Base-by-base conservation (phyloP, 495 filamentous ascomycete species). In the Penicillium bovifimosum region DNA sequence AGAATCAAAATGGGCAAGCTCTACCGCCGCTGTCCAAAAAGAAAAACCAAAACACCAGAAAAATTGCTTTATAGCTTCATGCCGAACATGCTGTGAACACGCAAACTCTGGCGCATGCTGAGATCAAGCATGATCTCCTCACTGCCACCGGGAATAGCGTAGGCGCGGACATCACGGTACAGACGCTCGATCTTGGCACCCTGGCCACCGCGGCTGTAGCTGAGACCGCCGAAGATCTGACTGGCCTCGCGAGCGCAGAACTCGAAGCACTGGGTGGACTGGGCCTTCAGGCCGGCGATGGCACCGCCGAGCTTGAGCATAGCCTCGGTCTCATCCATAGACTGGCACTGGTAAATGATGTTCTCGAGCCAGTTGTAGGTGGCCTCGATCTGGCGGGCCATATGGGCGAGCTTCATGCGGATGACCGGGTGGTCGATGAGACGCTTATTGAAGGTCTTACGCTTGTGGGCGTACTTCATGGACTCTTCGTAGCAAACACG, bases 41-140 rank as follows among this genome's bases (percentile, higher is more conserved):
- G n/a, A n/a, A n/a, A n/a, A n/a, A n/a, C n/a, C n/a, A n/a, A n/a
- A 31, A 32, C 16, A 5, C 28, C 7, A 28, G 54, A 11, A 41
- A 57, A 51, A 53, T 28, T 43, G 55, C 42, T 42, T 71, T 85
- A 98, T 61, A 98, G 67, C 79, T 96, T 98, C 91, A 98, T 96
- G 3, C 93, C 93, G 67, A 96, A 73, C 61, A 84, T 86, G 77
- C 95, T 84, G 55, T 91, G 87, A 31, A 98, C 93, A 69, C 81
- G 83, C 78, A 96, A 66, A 61, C 86, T 86, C 76, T 98, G 93
- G 54, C 93, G 79, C 69, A 98, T 96, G 70, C 89, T 95, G 60
- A 98, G 71, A 75, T 98, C 93, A 56, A 96, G 73, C 93, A 98
- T 98, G 53, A 98, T 98, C 80, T 98, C 93, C 75, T 98, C 93